A percentile compares a stretch with the other conserved stretches of the same genome.
phyloP scores from a whole-genome alignment of 2,329 filamentous ascomycete species.

The Conoideocrella luteorostrata region DNA sequence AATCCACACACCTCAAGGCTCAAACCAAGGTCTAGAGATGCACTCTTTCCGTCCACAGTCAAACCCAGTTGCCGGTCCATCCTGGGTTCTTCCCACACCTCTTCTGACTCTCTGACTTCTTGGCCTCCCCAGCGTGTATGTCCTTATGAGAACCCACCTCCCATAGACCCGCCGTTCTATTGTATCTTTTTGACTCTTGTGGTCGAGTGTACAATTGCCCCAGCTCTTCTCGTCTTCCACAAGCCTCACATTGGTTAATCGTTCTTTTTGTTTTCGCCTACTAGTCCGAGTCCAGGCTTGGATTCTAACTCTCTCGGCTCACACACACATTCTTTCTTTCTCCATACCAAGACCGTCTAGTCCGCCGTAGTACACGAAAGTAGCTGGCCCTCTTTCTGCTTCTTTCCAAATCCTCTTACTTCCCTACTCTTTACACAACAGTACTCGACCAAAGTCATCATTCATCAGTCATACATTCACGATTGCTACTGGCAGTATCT shows the following conservation, averaged over 20 bases:
- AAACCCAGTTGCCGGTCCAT: slow-evolving; percentile 8
- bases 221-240: slow-evolving; percentile 5
- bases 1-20: slow-evolving; percentile 2
- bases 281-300: slow-evolving; percentile 4
- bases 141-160: slow-evolving; percentile 9
- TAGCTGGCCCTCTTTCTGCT: slow-evolving; percentile 6
- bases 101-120: slow-evolving; percentile 8
- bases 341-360: background rate
- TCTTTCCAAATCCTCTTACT: slow-evolving; percentile 1
- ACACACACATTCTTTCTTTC: slow-evolving; percentile 3
- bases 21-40: slow-evolving; percentile 2
- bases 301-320: background rate
- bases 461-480: background rate
- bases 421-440: background rate
- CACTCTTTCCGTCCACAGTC: slow-evolving; percentile 4
- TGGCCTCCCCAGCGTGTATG: background rate
- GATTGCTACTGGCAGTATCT: no score
- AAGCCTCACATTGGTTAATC: slow-evolving; percentile 7
- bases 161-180: slow-evolving; percentile 7
- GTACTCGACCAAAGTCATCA: background rate
- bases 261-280: slow-evolving; percentile 7
- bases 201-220: slow-evolving; percentile 7
- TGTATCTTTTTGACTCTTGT: slow-evolving; percentile 6
- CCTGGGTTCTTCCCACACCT: slow-evolving; percentile 8
- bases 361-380: slow-evolving; percentile 5